Evolutionary conservation across 2,329 filamentous ascomycete species (phyloP), one percentile per base, ranked within the genome.

Genomic region (Alternaria arborescens): DNA sequence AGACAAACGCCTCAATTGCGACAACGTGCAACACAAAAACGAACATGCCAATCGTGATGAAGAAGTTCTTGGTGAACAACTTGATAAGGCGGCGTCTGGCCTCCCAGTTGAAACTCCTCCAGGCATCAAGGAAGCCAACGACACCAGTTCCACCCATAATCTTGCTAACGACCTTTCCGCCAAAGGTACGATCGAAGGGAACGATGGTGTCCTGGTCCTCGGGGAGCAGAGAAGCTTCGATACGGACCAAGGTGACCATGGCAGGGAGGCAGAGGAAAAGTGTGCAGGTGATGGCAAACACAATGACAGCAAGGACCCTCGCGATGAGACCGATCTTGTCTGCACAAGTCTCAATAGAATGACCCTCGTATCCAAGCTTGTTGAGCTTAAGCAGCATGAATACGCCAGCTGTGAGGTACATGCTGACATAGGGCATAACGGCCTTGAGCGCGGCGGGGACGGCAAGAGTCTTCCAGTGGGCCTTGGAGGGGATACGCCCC

Each of bases 141-240:
- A 87, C 88, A 67, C 92, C 91, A 65, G 84, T 86, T 55, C 91
- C 92, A 60, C 88, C 89, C n/a, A 93, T 82, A 51, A 93, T 85
- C 61, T 87, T 86, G n/a, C 91, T 89, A 66, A 90, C 87, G 28
- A 94, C 87, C 75, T 89, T 90, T 69, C 92, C 92, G 65, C 86
- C 87, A 73, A 96, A 96, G 30, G 89, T 90, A 66, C 93, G 91
- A 83, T 98, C 94, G 72, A 98, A 97, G 32, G 92, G 90, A 36
- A 98, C 89, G 66, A 97, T 91, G 26, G 92, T 88, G 80, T 96
- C 90, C 67, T 93, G 86, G 18, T 92, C 89, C 60, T 92, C 89
- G 0, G 93, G 87, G 3, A 98, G 87, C 69, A 97, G 88, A 50
- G 92, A 94, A 7, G 94, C 93, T 77, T 97, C 93, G 36, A 97